Evolutionary conservation across 2,329 filamentous ascomycete species (phyloP).

Genomic region (Neoscytalidium dimidiatum): DNA sequence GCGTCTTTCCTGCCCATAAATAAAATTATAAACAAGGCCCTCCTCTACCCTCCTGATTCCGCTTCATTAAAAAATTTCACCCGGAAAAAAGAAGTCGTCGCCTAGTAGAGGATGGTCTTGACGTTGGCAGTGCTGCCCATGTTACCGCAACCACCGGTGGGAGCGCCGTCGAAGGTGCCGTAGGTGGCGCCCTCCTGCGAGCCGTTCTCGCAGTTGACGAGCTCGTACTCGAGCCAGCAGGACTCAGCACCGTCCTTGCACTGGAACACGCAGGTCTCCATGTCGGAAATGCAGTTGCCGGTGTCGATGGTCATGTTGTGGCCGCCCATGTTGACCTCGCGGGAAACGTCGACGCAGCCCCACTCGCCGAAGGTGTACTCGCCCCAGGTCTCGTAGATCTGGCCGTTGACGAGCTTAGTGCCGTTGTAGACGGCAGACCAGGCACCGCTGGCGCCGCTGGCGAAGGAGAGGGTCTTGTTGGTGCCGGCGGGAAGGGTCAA

Average conservation of each 20-base stretch:
- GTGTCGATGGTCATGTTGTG: conserved; percentile 40
- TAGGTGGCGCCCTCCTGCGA: conserved; percentile 18
- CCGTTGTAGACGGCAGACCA: conserved; percentile 42
- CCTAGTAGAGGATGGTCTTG: conserved; percentile 19
- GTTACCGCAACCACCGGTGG: conserved; percentile 21
- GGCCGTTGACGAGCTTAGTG: conserved; percentile 33
- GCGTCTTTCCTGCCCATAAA: background rate
- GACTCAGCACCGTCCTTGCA: conserved; percentile 38
- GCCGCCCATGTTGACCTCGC: conserved; percentile 49
- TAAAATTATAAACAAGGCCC: conserved; percentile 12
- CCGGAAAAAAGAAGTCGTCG: background rate
- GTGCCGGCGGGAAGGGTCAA: conserved; percentile 41
- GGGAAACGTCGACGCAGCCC: conserved; percentile 47
- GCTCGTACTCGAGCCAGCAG: conserved; percentile 30
- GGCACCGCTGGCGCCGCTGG: conserved; percentile 40
- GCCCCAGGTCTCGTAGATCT: conserved; percentile 47
- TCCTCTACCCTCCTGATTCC: conserved; percentile 4
- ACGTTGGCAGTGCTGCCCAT: conserved; percentile 16
- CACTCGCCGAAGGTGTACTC: conserved; percentile 44
- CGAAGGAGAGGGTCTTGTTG: conserved; percentile 41
- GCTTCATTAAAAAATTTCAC: conserved; percentile 6
- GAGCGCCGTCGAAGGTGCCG: conserved; percentile 20
- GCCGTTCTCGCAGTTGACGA: conserved; percentile 23
- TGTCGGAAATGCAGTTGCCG: conserved; percentile 44
- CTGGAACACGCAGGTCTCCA: conserved; percentile 46